A percentile compares a stretch with the other conserved stretches of the same genome.
Evolutionary conservation across 208 protist species (phyloP).

Genomic region (Angomonas ambiguus): DNA sequence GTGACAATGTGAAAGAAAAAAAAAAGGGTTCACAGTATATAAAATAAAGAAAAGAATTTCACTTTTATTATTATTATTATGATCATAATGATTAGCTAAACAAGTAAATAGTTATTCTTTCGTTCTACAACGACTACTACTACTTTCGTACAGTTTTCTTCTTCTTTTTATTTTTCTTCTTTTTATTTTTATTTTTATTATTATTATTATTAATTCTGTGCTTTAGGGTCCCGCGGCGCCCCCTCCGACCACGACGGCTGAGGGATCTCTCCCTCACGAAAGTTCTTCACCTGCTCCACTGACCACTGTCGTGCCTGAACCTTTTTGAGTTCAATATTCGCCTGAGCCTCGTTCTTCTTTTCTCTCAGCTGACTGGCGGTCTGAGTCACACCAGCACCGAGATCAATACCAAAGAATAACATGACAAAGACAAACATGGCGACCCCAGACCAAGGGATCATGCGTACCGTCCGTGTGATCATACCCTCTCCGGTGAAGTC

Average conservation of each 20-base stretch:
- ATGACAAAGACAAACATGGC: slow-evolving; percentile 81
- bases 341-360: slow-evolving; percentile 71
- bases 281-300: slow-evolving; percentile 71
- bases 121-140: too few relatives aligned
- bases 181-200: neutral
- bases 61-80: neutral
- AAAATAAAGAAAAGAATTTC: neutral
- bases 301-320: slow-evolving; percentile 75
- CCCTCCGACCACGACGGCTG: neutral
- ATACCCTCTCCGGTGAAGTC: slow-evolving; percentile 43
- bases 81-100: too few relatives aligned
- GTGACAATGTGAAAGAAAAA: slow-evolving; percentile 6
- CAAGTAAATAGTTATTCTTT: neutral
- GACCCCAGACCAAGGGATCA: slow-evolving; percentile 73
- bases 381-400: slow-evolving; percentile 72
- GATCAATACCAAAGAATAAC: slow-evolving; percentile 82
- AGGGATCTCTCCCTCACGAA: slow-evolving; percentile 20
- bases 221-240: neutral
- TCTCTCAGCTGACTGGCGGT: slow-evolving; percentile 64
- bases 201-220: neutral
- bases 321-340: slow-evolving; percentile 53
- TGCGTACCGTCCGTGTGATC: slow-evolving; percentile 38
- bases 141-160: too few relatives aligned
- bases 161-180: neutral
- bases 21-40: neutral